Conservation (phyloP, 2,329 filamentous ascomycete species). For the Fusarium sp. region DNA sequence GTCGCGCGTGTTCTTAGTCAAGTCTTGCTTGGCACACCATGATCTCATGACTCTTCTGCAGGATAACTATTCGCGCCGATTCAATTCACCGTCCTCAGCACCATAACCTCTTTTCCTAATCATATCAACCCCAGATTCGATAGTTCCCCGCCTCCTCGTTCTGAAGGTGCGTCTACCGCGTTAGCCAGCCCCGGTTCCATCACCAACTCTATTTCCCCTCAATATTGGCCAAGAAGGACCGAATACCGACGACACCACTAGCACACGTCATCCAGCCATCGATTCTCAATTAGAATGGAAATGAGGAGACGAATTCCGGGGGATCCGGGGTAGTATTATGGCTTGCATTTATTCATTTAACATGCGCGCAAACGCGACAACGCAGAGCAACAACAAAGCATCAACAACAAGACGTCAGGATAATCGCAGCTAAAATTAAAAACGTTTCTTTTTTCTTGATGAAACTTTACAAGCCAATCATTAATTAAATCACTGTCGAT, state of each 20-base stretch:
- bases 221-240: slow-evolving; percentile 12
- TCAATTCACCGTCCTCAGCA: not conserved
- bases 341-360: not conserved
- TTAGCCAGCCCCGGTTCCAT: not conserved
- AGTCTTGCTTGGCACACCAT: not conserved
- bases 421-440: not conserved
- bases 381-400: not conserved
- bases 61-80: not conserved
- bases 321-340: not conserved
- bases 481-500: not conserved
- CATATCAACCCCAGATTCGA: not conserved
- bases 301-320: not conserved
- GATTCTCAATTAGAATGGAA: not conserved
- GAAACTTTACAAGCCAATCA: not conserved
- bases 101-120: not conserved
- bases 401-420: not conserved
- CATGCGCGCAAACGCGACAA: not conserved
- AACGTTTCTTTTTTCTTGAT: not conserved
- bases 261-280: not conserved
- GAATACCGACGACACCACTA: slow-evolving; percentile 2
- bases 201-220: slow-evolving; percentile 22
- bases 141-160: not conserved
- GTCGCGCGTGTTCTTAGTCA: not conserved
- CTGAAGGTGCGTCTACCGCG: not conserved
- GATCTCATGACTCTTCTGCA: not conserved